Evolutionary conservation across 208 protist genomes (phyloP), one percentile per base, ranked within the genome.

Genomic region (Wallacemonas sp.): DNA sequence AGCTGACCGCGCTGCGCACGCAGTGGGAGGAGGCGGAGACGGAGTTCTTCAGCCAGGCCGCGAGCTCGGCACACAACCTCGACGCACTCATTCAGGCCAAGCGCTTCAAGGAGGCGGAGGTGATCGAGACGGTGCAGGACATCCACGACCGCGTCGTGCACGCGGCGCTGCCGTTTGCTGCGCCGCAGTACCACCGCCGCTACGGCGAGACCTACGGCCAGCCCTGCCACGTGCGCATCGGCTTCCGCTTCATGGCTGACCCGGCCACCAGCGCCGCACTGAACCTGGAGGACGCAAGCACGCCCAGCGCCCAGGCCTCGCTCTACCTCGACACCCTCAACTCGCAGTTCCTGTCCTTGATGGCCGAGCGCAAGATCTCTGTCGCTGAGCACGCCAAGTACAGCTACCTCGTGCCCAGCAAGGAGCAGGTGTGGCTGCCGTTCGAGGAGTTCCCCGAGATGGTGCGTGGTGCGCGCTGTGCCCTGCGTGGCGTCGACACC

Each of bases 391-490:
- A 93, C 65, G 81, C 72, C 26, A 65, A 66, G 43, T 87, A 85
- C 62, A 62, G 83, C 52, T 77, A 74, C 44, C 73, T 96, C 34
- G 80, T 86, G n/a, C 88, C 91, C n/a, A 93, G 86, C 70, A 77
- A 76, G 34, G 76, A 90, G 27, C 73, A 96, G 58, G 56, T 87
- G 17, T 96, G 91, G 88, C 21, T 94, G 44, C 57, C 56, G 60
- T 93, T 91, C 57, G 74, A 60, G 6, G 83, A 92, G 62, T 86
- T 96, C 49, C 91, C 91, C 1, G 87, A 96, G 72, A 94, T 96
- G 85, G 88, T 96, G 61, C 72, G 80, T 11, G 88, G 88, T 11
- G 69, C 79, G 0, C 85, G 88, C 26, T 96, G 91, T 68, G 84
- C 82, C 17, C 68, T 96, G 56, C 87, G 87, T 60, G 77, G 70